Evolutionary conservation across 1,284 basidiomycete genomes (phyloP).

Genomic region (Bjerkandera adusta): DNA sequence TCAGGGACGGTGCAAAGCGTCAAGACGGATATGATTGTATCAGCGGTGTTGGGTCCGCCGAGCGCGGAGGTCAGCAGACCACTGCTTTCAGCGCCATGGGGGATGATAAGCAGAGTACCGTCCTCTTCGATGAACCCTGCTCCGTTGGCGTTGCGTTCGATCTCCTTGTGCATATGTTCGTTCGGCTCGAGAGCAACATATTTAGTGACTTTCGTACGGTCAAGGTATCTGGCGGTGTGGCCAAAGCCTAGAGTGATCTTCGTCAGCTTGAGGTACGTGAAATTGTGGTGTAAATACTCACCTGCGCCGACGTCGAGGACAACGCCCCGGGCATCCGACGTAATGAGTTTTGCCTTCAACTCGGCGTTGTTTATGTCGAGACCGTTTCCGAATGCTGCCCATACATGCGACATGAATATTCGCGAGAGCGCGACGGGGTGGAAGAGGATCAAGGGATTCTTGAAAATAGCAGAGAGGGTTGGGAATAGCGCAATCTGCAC

Average conservation of each 20-base stretch:
- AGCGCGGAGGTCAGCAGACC: constrained; percentile 42
- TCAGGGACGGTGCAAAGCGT: constrained; percentile 59
- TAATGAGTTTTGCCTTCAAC: constrained; percentile 50
- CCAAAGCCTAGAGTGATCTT: constrained; percentile 48
- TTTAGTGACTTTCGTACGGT: constrained; percentile 48
- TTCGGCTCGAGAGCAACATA: constrained; percentile 75
- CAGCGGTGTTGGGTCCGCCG: constrained; percentile 36
- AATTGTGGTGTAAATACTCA: constrained; percentile 25
- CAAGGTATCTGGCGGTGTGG: constrained; percentile 58
- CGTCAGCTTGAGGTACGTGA: not conserved
- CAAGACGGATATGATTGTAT: constrained; percentile 59
- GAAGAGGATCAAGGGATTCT: constrained; percentile 44
- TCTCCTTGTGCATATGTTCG: constrained; percentile 52
- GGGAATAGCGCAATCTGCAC: constrained; percentile 44
- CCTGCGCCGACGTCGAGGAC: constrained; percentile 74
- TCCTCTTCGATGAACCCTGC: constrained; percentile 53
- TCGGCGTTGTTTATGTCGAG: constrained; percentile 42
- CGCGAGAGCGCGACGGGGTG: constrained; percentile 45
- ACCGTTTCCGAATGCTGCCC: constrained; percentile 49
- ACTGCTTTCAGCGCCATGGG: constrained; percentile 58
- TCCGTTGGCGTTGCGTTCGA: constrained; percentile 44
- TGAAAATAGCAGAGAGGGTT: constrained; percentile 38
- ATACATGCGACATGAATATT: constrained; percentile 59
- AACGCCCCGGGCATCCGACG: constrained; percentile 52
- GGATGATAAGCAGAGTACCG: constrained; percentile 40